A percentile compares a stretch with the other conserved stretches of the same genome.
Conservation (phyloP, 208 protist species). For the Acanthamoeba sp. region DNA sequence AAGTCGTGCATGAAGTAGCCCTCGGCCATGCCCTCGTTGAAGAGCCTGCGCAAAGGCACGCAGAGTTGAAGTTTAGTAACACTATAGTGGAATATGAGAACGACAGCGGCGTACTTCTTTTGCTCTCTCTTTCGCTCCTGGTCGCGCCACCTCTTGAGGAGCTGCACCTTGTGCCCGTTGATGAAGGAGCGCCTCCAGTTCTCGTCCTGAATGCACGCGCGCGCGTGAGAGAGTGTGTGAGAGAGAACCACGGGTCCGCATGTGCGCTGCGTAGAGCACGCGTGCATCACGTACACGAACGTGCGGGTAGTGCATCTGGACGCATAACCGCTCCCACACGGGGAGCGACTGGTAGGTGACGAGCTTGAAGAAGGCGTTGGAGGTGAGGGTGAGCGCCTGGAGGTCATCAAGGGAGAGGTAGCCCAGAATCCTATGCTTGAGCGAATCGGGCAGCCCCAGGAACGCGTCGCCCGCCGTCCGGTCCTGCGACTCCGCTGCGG, state of each 20-base stretch:
- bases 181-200: slow-evolving; percentile 34
- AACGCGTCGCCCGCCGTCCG: neutral
- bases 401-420: neutral
- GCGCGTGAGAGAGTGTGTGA: neutral
- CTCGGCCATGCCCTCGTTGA: slow-evolving; percentile 53
- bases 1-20: slow-evolving; percentile 64
- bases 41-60: neutral
- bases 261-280: too few species aligned
- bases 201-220: neutral
- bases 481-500: neutral
- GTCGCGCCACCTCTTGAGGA: slow-evolving; percentile 52
- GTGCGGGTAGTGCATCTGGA: neutral
- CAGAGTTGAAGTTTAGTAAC: slow-evolving; percentile 1
- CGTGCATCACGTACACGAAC: neutral
- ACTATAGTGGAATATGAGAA: too few species aligned
- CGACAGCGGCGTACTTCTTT: neutral
- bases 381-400: neutral
- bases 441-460: neutral
- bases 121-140: slow-evolving; percentile 40
- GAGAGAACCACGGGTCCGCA: neutral
- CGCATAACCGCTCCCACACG: slow-evolving; percentile 26
- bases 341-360: slow-evolving; percentile 35
- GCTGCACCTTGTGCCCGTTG: slow-evolving; percentile 36
- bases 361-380: slow-evolving; percentile 10
- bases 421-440: neutral